A percentile compares a stretch with the other conserved stretches of the same genome.
Evolutionary conservation across 139 green algal genomes (phyloP).

Genomic region (Micractinium conductrix): DNA sequence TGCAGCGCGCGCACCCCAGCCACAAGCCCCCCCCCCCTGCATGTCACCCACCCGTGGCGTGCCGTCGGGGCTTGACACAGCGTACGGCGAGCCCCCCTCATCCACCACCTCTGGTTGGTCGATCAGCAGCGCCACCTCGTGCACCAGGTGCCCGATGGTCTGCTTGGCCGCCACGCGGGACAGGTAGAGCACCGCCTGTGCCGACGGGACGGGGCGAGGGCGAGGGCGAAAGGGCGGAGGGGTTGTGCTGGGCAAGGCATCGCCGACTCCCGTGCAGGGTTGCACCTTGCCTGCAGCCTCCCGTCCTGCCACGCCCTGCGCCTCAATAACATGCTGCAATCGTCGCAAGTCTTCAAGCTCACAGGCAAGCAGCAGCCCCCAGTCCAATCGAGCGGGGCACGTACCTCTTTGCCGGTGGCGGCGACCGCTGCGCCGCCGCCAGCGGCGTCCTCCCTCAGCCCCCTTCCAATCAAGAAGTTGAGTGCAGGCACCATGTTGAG

Average conservation of each 20-base stretch:
- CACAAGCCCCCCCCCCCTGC: no score
- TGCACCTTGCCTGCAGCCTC: no score
- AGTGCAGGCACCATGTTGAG: constrained; percentile 89
- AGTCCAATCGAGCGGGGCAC: no score
- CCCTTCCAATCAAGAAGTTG: constrained; percentile 83
- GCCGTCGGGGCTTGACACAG: neutral
- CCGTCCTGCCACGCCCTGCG: no score
- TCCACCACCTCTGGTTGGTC: neutral
- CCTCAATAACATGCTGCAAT: no score
- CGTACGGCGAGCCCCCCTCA: neutral
- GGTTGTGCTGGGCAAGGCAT: no score
- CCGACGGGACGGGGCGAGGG: neutral
- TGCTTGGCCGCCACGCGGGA: constrained; percentile 78
- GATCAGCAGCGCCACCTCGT: constrained; percentile 59
- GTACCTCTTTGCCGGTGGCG: constrained; percentile 25
- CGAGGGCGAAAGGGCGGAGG: no score
- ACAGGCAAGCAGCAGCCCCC: no score
- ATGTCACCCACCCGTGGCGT: constrained; percentile 5
- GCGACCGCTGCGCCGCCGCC: constrained; percentile 12
- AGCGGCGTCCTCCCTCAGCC: constrained; percentile 50
- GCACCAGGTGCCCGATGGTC: constrained; percentile 88
- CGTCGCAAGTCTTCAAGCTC: no score
- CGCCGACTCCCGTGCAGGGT: no score
- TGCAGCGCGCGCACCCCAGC: no score
- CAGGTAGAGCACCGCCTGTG: constrained; percentile 84